Conservation (phyloP, 495 filamentous ascomycete species). For the Glonium stellatum region DNA sequence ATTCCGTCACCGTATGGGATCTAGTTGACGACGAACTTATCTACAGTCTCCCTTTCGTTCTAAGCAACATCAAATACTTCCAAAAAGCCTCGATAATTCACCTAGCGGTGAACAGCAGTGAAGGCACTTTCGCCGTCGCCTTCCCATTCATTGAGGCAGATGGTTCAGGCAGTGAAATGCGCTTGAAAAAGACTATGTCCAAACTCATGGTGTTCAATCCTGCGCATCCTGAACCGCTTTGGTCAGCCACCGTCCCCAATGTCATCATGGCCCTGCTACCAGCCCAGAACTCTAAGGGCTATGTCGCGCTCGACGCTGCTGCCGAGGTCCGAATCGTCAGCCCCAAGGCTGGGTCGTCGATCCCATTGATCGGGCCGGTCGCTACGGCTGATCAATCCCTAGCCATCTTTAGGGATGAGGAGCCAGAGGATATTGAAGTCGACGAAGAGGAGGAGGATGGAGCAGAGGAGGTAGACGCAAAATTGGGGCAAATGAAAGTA, state of each 20-base stretch:
- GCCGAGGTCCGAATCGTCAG: slow-evolving; percentile 42
- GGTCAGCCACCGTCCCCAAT: slow-evolving; percentile 42
- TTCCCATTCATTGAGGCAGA: slow-evolving; percentile 36
- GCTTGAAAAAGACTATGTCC: slow-evolving; percentile 17
- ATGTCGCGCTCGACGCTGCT: slow-evolving; percentile 48
- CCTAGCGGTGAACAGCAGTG: slow-evolving; percentile 49
- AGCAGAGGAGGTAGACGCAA: slow-evolving; percentile 34
- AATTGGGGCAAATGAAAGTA: slow-evolving; percentile 5
- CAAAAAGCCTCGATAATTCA: slow-evolving; percentile 44
- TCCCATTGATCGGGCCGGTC: slow-evolving; percentile 40
- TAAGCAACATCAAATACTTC: slow-evolving; percentile 26
- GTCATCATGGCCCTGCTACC: slow-evolving; percentile 51
- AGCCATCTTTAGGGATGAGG: background rate
- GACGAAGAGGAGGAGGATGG: slow-evolving; percentile 46
- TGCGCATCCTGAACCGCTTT: slow-evolving; percentile 42
- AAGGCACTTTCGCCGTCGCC: slow-evolving; percentile 50
- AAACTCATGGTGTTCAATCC: slow-evolving; percentile 54
- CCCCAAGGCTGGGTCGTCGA: slow-evolving; percentile 44
- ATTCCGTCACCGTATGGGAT: slow-evolving; percentile 44
- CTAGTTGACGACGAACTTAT: slow-evolving; percentile 21
- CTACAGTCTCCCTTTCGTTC: slow-evolving; percentile 35
- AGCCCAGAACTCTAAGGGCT: slow-evolving; percentile 34
- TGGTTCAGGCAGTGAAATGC: slow-evolving; percentile 24
- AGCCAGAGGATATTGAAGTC: slow-evolving; percentile 13
- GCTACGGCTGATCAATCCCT: slow-evolving; percentile 3